These are phyloP conservation scores for Trypanosoma rangeli DNA, from an alignment of 208 protist genomes.

Conservation along the genomic window DNA sequence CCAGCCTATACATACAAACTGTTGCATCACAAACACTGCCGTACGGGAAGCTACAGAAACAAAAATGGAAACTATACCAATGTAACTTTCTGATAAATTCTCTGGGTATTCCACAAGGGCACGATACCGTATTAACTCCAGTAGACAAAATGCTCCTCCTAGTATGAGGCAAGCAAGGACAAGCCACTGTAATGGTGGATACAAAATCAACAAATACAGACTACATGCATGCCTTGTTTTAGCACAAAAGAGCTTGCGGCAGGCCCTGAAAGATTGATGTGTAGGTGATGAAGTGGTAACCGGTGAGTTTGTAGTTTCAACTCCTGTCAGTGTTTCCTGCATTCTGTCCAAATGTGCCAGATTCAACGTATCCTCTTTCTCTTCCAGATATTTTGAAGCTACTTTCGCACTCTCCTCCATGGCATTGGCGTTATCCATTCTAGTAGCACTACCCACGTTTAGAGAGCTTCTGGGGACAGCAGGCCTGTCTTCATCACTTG, in stretches of 20 bases:
- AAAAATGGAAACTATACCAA: constrained; percentile 25
- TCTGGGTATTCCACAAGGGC: constrained; percentile 13
- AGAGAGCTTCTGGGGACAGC: background rate
- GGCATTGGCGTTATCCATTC: background rate
- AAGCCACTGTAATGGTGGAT: constrained; percentile 57
- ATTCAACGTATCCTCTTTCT: background rate
- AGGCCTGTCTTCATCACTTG: background rate
- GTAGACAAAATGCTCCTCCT: constrained; percentile 35
- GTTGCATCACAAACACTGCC: constrained; percentile 40
- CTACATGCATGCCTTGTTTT: background rate
- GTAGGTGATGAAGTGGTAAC: background rate
- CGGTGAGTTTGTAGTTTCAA: background rate
- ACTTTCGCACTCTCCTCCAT: background rate
- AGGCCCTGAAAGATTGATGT: background rate
- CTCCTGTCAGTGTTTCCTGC: background rate
- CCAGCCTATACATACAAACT: constrained; percentile 63
- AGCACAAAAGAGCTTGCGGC: background rate
- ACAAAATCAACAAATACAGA: constrained; percentile 46
- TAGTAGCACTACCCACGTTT: background rate
- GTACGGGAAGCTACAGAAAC: constrained; percentile 27
- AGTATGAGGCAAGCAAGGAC: constrained; percentile 35
- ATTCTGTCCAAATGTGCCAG: background rate
- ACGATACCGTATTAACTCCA: constrained; percentile 34
- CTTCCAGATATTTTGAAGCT: background rate
- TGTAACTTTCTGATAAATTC: background rate